These are phyloP conservation scores for Monosporascus sp. DNA, from an alignment of 2,329 filamentous ascomycete genomes.

Conservation along the genomic window DNA sequence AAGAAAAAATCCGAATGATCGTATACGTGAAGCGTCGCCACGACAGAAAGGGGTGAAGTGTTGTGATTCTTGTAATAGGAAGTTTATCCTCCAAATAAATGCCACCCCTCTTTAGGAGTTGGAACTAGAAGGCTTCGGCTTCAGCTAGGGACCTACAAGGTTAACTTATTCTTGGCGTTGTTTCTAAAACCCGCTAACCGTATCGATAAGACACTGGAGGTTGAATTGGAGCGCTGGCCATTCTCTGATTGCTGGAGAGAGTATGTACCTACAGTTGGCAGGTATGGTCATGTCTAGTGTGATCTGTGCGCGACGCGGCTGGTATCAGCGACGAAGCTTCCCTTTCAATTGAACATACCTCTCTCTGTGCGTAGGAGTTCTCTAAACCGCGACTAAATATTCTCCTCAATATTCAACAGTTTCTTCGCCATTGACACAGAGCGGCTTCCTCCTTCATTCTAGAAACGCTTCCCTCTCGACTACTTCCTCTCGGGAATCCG, in stretches of 20 bases:
- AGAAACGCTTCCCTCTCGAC: no score
- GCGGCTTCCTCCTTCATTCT: not conserved
- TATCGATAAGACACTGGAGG: not conserved
- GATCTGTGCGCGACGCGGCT: no score
- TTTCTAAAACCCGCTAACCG: not conserved
- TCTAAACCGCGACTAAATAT: no score
- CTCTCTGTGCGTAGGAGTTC: no score
- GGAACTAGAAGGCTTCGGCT: not conserved
- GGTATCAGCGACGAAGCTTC: no score
- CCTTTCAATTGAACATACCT: no score
- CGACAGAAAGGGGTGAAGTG: not conserved
- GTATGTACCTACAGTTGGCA: no score
- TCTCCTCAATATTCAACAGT: no score
- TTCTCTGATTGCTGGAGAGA: no score
- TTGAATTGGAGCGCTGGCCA: no score
- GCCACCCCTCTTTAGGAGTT: not conserved
- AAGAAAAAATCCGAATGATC: not conserved
- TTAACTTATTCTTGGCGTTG: not conserved
- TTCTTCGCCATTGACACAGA: not conserved
- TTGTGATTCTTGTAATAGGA: not conserved
- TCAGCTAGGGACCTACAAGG: not conserved
- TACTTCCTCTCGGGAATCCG: no score
- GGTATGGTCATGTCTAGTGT: no score
- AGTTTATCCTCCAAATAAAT: not conserved
- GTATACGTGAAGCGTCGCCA: not conserved